Evolutionary conservation across 1,284 basidiomycete species (phyloP), one percentile per base, ranked within the genome.

Genomic region (Bondarzewia mesenterica): DNA sequence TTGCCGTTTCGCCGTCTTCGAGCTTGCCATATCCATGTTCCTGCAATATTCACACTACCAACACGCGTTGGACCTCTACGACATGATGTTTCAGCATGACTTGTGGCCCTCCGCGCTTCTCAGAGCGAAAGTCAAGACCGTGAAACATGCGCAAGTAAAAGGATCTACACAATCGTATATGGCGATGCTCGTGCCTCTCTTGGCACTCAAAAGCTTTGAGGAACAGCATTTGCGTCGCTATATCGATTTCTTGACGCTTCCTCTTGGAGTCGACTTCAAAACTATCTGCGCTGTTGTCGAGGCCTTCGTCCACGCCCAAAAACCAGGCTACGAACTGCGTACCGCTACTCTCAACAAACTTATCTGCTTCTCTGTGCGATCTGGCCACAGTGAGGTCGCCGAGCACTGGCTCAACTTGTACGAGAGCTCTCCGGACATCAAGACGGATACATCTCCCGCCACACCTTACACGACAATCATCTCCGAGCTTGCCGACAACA

Each of bases 391-490:
- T 5, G 59, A 64, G 21, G 58, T 60, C 1, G 73, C 71, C 1
- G 54, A 61, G 32, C 46, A 44, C 4, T 70, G 70, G 62, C 56
- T 68, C 14, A 18, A 40, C 12, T 16, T 18, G 15, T 18, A 18
- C 38, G 38, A 10, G 38, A 10, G n/a, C 38, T n/a, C 10, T 8
- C 38, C 38, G 10, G 14, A 12, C 26, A 1, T 20, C 6, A 15
- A 26, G 25, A 27, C n/a, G 15, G 15, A 21, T 7, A 8, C 59
- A 22, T 22, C 58, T 37, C 57, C 67, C 21, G 53, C 57, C 29
- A 56, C 57, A 26, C 60, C 69, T 0, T 75, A 74, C 50, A 66
- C 67, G 1, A 61, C 60, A 1, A 62, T 77, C 21, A 60, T 78
- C 35, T 55, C 57, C 29, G 65, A 68, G 5, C 58, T 74, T 32